Evolutionary conservation across 345 rosid genomes (phyloP).

Genomic region (Viola odorata): DNA sequence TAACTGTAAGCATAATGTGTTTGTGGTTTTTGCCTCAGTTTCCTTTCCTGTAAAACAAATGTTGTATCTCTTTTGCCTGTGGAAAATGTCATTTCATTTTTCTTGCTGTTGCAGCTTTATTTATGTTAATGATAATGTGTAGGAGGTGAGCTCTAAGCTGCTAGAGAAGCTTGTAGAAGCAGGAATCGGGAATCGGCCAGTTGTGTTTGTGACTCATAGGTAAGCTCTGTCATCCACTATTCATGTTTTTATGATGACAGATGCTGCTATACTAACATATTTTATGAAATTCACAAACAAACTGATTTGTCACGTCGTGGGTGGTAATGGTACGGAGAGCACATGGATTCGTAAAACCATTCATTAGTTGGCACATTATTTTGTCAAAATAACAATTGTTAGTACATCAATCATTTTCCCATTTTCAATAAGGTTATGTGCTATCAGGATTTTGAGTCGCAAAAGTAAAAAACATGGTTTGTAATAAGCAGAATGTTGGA

Average conservation of each 20-base stretch:
- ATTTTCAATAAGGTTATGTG: neutral
- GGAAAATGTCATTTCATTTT: neutral
- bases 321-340: no score
- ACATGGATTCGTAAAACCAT: no score
- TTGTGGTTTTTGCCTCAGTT: no score
- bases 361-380: neutral
- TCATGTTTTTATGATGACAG: no score
- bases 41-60: no score
- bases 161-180: conserved; percentile 77
- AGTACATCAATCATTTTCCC: no score
- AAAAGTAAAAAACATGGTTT: neutral
- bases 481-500: neutral
- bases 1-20: no score
- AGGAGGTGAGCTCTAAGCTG: conserved; percentile 90
- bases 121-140: conserved; percentile 17
- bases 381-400: no score
- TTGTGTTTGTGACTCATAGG: conserved; percentile 99
- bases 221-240: conserved; percentile 6
- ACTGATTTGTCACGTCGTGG: no score
- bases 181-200: conserved; percentile 91
- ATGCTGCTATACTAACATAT: no score
- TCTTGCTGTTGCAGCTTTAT: conserved; percentile 1
- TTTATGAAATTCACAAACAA: no score
- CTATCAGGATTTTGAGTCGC: neutral
- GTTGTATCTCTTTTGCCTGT: no score